These are phyloP conservation scores for Sesbania bispinosa DNA, from an alignment of 306 rosid genomes.

Conservation along the genomic window DNA sequence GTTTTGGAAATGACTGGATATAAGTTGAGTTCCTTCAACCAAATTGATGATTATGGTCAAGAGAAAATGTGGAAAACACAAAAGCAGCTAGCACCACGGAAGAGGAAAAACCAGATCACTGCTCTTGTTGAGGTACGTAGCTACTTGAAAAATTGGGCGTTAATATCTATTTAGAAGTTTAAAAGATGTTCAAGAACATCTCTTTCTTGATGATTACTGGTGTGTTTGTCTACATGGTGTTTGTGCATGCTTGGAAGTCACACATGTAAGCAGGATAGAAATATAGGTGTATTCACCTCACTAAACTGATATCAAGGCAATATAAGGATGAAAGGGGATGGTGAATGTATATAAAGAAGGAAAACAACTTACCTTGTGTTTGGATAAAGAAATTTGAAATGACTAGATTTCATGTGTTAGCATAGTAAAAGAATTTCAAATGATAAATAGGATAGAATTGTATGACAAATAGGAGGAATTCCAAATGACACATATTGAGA, in stretches of 20 bases:
- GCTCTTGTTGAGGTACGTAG: slow-evolving; percentile 80
- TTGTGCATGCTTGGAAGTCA: not conserved
- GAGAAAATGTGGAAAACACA: slow-evolving; percentile 96
- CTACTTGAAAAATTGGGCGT: slow-evolving; percentile 7
- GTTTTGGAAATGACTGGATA: slow-evolving; percentile 86
- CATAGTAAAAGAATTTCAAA: too few relatives aligned
- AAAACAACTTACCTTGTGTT: too few relatives aligned
- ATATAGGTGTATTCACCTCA: not conserved
- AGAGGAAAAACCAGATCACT: slow-evolving; percentile 90
- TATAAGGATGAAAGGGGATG: not conserved
- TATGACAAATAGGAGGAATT: too few relatives aligned
- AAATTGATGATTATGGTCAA: slow-evolving; percentile 98
- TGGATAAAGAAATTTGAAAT: too few relatives aligned
- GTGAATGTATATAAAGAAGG: not conserved
- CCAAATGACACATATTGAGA: too few relatives aligned
- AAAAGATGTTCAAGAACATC: not conserved
- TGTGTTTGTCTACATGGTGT: slow-evolving; percentile 6
- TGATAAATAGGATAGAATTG: too few relatives aligned
- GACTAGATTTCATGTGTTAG: too few relatives aligned
- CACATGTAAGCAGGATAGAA: not conserved
- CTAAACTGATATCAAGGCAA: not conserved
- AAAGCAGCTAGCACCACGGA: slow-evolving; percentile 77
- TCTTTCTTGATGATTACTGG: not conserved
- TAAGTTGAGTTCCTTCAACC: slow-evolving; percentile 79
- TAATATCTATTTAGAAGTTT: not conserved